Base-by-base conservation (phyloP, 371 early-diverging fungal genomes). In the Sporodiniella umbellata region DNA sequence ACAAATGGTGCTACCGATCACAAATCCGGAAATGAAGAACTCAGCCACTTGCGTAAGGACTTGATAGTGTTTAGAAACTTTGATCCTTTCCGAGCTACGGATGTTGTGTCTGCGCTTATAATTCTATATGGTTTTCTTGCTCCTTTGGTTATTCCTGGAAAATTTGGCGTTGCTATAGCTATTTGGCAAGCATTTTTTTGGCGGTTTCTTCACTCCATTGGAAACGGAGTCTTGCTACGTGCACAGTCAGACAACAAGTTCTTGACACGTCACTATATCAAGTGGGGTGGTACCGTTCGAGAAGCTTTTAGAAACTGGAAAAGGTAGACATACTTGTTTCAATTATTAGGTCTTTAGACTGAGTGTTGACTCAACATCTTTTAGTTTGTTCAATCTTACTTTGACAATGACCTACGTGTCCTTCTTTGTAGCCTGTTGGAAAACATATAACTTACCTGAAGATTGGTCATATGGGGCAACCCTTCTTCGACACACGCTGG, bases 281-380 rank as follows among this genome's bases (percentile, higher is more conserved):
- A 89, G 64, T 87, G 84, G 64, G 98, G 98, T 15, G 90, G 87
- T 11, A 86, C 84, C 42, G 75, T 81, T 10, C 75, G 81, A 49
- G 95, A 95, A 46, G 95, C 96, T 0, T 96, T 95, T 59, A 69
- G 84, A 44, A 89, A 89, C 70, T 98, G 97, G 97, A 95, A 95
- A 64, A 81, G 83, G 69, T 85, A 62, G 63, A 17, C 42, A 15
- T 43, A 3, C 15, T 26, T 19, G 6, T 37, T 12, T 35, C 23
- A 54, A 55, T 21, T 56, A 56, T 2, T 54, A 52, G 42, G 58
- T 53, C 48, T 45, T 61, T 21, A n/a, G n/a, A n/a, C n/a, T n/a
- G n/a, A n/a, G n/a, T n/a, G n/a, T n/a, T n/a, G n/a, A n/a, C n/a
- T n/a, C n/a, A n/a, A n/a, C n/a, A 58, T 55, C 2, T 43, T 33